These are phyloP conservation scores for Suhomyces pyralidae DNA, from an alignment of 805 yeast species.

Conservation along the genomic window DNA sequence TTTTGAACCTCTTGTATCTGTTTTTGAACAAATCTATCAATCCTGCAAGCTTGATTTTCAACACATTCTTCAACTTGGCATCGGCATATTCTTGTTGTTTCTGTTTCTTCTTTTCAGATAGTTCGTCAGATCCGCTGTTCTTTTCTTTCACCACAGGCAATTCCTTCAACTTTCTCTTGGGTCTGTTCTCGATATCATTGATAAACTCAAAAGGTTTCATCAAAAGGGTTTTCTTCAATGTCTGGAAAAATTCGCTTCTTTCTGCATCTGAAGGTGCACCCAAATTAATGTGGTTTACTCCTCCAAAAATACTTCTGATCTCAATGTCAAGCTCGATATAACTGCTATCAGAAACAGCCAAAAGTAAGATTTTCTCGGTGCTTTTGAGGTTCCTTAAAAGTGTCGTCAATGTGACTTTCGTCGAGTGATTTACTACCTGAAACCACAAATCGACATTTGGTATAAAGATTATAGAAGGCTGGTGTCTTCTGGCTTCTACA, in stretches of 20 bases:
- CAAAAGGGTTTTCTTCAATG: conserved; percentile 50
- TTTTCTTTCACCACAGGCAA: conserved; percentile 31
- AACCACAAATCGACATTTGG: conserved; percentile 83
- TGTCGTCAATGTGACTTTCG: conserved; percentile 68
- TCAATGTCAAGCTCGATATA: conserved; percentile 43
- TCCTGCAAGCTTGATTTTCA: conserved; percentile 82
- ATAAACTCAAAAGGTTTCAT: conserved; percentile 70
- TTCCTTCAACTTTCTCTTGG: conserved; percentile 45
- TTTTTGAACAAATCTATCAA: conserved; percentile 86
- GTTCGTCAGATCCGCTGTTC: conserved; percentile 16
- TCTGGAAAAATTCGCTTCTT: conserved; percentile 54
- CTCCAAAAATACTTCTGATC: conserved; percentile 55
- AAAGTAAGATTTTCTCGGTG: conserved; percentile 66
- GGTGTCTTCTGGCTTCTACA: conserved; percentile 83
- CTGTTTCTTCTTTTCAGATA: conserved; percentile 40
- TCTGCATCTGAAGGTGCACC: conserved; percentile 44
- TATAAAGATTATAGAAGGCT: conserved; percentile 79
- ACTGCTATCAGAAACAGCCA: conserved; percentile 65
- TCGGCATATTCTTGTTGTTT: conserved; percentile 62
- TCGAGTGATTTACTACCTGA: conserved; percentile 62
- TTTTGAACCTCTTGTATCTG: conserved; percentile 84
- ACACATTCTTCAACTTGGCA: conserved; percentile 75
- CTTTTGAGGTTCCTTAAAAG: conserved; percentile 66
- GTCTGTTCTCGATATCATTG: conserved; percentile 60
- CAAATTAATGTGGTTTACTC: conserved; percentile 46